A percentile compares a stretch with the other conserved stretches of the same genome.
Evolutionary conservation across 129 eudicot species (phyloP).

Genomic region (Tagetes erecta): DNA sequence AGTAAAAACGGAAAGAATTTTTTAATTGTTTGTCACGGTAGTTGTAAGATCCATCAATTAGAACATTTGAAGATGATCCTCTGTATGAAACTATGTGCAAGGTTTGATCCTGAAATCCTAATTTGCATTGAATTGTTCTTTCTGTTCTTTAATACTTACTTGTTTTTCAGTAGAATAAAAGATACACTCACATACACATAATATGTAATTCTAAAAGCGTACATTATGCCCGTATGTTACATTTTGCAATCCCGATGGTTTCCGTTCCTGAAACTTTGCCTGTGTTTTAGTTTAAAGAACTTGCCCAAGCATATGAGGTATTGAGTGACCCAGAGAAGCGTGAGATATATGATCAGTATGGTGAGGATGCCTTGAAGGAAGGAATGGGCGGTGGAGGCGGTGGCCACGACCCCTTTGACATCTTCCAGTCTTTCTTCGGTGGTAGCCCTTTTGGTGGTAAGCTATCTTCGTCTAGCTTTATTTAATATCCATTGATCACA

Average conservation of each 20-base stretch:
- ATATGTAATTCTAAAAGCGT: too few species aligned
- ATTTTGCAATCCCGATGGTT: not conserved
- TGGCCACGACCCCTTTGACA: slow-evolving; percentile 79
- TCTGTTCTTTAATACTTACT: too few species aligned
- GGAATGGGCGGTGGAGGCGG: slow-evolving; percentile 87
- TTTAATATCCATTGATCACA: too few species aligned
- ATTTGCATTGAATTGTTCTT: not conserved
- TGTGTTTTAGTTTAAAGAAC: slow-evolving; percentile 65
- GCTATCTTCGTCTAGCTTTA: not conserved
- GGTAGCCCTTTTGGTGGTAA: slow-evolving; percentile 69
- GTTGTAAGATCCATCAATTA: not conserved
- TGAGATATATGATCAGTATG: slow-evolving; percentile 79
- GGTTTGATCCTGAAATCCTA: not conserved
- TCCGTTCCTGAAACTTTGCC: not conserved
- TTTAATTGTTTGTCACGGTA: not conserved
- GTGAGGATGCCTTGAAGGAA: slow-evolving; percentile 87
- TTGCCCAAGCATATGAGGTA: slow-evolving; percentile 84
- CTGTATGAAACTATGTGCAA: not conserved
- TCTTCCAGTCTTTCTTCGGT: slow-evolving; percentile 68
- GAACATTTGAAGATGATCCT: not conserved
- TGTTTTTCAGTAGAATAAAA: too few species aligned
- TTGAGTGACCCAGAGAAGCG: slow-evolving; percentile 84
- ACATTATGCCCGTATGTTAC: not conserved
- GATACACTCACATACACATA: too few species aligned
- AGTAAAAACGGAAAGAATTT: not conserved